A percentile compares a stretch with the other conserved stretches of the same genome.
These are phyloP conservation scores for Pyropia yezoensis DNA, from an alignment of 23 red algal genomes.

Conservation along the genomic window DNA sequence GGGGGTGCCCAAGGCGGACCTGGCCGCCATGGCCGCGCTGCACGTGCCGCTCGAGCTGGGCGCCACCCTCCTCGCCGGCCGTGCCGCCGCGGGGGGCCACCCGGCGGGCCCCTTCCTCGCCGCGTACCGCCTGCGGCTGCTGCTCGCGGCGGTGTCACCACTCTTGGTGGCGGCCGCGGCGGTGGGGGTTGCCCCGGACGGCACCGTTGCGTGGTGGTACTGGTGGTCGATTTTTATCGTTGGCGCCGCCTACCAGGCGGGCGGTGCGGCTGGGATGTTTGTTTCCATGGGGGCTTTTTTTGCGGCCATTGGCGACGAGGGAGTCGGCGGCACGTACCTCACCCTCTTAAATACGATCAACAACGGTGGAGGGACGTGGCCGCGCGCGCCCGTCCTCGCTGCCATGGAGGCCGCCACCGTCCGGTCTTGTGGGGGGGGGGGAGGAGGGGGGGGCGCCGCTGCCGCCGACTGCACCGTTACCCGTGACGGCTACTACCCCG, in stretches of 20 bases:
- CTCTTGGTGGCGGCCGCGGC: constrained; percentile 3
- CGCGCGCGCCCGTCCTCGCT: constrained; percentile 55
- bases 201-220: too few relatives aligned
- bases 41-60: constrained; percentile 54
- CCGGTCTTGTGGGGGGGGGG: constrained; percentile 11
- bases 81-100: constrained; percentile 13
- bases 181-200: too few relatives aligned
- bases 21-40: constrained; percentile 82
- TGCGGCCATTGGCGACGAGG: constrained; percentile 63
- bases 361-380: constrained; percentile 96
- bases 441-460: neutral
- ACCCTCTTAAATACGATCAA: constrained; percentile 86
- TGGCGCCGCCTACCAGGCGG: too few relatives aligned
- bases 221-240: too few relatives aligned
- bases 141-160: constrained; percentile 37
- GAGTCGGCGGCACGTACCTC: constrained; percentile 82
- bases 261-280: constrained; percentile 48
- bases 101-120: constrained; percentile 31
- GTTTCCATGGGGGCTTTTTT: constrained; percentile 81
- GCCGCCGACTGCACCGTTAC: constrained; percentile 11
- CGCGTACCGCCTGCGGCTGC: constrained; percentile 40
- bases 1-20: constrained; percentile 75
- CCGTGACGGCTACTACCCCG: constrained; percentile 39
- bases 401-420: constrained; percentile 59
- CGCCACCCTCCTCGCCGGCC: constrained; percentile 40